Percentiles rank a stretch among this genome's conserved stretches.
These are phyloP conservation scores for Pistacia vera DNA, from an alignment of 345 rosid genomes.

Conservation along the genomic window DNA sequence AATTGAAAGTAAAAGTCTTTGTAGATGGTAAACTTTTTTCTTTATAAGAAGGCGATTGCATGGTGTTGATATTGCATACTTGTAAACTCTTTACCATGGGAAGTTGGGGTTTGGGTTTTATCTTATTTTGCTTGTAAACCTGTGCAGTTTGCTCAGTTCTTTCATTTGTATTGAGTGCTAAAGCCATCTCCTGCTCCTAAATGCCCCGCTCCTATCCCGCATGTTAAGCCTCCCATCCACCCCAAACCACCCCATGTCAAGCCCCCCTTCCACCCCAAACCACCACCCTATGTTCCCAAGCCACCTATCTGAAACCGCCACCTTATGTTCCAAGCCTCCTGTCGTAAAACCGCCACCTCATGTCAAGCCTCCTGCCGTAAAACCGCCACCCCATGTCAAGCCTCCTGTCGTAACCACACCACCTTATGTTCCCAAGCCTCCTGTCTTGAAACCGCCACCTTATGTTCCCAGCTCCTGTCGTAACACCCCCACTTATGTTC, in stretches of 20 bases:
- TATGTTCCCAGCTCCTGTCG: conserved; percentile 20
- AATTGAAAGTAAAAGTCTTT: too few species aligned
- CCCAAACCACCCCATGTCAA: neutral
- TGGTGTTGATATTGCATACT: too few species aligned
- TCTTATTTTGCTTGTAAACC: neutral
- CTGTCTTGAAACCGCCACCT: conserved; percentile 20
- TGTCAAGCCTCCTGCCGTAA: conserved; percentile 13
- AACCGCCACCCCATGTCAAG: neutral
- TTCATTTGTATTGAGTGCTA: neutral
- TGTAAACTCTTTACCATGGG: neutral
- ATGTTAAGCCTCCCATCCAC: neutral
- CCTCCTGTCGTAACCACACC: conserved; percentile 26
- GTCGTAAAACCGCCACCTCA: neutral
- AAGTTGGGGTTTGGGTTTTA: neutral
- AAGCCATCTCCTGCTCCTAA: neutral
- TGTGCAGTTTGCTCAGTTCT: neutral
- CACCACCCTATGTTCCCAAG: conserved; percentile 15
- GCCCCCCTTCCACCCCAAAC: neutral
- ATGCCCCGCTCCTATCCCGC: neutral
- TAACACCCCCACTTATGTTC: conserved; percentile 10
- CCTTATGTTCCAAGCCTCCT: conserved; percentile 6
- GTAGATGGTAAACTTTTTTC: too few species aligned
- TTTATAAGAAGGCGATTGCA: too few species aligned
- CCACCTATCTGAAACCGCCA: conserved; percentile 27
- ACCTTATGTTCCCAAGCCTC: conserved; percentile 23